phyloP scores from a whole-genome alignment of 805 yeast species.

The Kurtzmaniella cleridarum region DNA sequence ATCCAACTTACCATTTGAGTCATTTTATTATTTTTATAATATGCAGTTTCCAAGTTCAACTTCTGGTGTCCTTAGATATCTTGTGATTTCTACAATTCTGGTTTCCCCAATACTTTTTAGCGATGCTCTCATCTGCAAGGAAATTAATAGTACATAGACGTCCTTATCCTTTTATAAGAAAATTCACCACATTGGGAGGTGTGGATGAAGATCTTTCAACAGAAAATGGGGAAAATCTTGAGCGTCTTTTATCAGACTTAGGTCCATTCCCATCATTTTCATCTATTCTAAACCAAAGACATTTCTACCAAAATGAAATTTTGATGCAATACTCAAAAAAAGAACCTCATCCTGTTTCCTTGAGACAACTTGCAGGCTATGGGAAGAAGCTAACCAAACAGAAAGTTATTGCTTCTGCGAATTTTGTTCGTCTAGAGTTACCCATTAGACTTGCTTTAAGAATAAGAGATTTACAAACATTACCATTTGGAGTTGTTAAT shows the following conservation, averaged over 20 bases:
- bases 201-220: too few species aligned
- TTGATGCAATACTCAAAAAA: constrained; percentile 57
- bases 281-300: constrained; percentile 51
- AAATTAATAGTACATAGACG: too few species aligned
- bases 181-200: too few species aligned
- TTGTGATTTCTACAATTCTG: too few species aligned
- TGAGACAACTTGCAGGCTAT: constrained; percentile 86
- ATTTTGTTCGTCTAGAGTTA: constrained; percentile 80
- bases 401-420: constrained; percentile 77
- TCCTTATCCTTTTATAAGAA: too few species aligned
- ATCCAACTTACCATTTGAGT: too few species aligned
- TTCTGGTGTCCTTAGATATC: too few species aligned
- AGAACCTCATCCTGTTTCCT: constrained; percentile 81
- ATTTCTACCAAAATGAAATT: constrained; percentile 78
- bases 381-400: constrained; percentile 74
- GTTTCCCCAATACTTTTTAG: too few species aligned
- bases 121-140: too few species aligned
- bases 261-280: constrained; percentile 40
- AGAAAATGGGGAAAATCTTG: neutral
- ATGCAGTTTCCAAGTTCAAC: too few species aligned
- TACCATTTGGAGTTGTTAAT: constrained; percentile 80
- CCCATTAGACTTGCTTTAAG: constrained; percentile 81
- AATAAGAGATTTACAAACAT: constrained; percentile 67
- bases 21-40: too few species aligned
- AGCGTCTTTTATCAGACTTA: constrained; percentile 23